phyloP scores from a whole-genome alignment of 1,284 basidiomycete genomes.

The Ustilago sp. region DNA sequence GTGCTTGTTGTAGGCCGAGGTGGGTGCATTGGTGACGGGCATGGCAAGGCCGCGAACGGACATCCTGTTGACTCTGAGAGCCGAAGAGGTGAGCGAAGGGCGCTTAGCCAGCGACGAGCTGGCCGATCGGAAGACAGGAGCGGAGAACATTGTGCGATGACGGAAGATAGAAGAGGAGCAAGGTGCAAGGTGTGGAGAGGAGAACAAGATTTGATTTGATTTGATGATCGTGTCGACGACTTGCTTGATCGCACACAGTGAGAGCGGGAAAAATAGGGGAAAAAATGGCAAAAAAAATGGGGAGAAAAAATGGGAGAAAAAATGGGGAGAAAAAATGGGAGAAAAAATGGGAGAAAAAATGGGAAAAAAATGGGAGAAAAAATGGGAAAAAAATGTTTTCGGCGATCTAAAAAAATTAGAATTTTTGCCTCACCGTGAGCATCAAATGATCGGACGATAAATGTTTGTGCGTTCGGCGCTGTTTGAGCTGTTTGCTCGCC shows the following conservation, averaged over 20 bases:
- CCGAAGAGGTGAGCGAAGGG: conserved; percentile 46
- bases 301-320: neutral
- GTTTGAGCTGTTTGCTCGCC: neutral
- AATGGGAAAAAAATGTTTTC: too few relatives aligned
- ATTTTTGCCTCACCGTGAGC: neutral
- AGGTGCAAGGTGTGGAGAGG: conserved; percentile 13
- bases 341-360: too few relatives aligned
- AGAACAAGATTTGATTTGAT: conserved; percentile 21
- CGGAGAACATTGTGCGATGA: conserved; percentile 33
- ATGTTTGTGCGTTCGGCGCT: conserved; percentile 5
- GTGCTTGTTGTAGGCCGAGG: conserved; percentile 66
- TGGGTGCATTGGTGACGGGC: conserved; percentile 60
- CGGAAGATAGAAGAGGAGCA: conserved; percentile 12
- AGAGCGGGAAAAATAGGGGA: neutral
- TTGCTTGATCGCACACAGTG: conserved; percentile 1
- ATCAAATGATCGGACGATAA: too few relatives aligned
- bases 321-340: neutral
- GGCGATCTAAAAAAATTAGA: too few relatives aligned
- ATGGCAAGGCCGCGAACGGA: conserved; percentile 57
- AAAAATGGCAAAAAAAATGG: neutral
- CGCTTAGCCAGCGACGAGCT: conserved; percentile 55
- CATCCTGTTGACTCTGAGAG: conserved; percentile 49
- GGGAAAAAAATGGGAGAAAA: neutral
- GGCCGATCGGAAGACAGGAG: conserved; percentile 48
- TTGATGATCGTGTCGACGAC: neutral